These are phyloP conservation scores for Amanita pseudoporphyria DNA, from an alignment of 768 basidiomycete species.

Conservation along the genomic window DNA sequence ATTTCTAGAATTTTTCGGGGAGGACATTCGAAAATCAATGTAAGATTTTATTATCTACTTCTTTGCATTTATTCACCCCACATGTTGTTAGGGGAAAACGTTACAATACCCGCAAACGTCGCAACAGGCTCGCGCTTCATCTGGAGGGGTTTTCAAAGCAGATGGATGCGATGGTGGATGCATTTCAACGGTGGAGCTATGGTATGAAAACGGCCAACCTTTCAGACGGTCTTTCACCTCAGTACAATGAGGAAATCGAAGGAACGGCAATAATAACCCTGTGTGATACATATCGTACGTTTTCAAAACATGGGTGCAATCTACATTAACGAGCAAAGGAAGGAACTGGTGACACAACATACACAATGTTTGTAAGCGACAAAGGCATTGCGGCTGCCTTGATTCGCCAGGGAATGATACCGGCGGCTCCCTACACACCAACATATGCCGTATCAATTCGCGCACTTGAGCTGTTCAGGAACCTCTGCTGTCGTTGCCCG, in stretches of 20 bases:
- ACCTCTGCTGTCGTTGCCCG: slow-evolving; percentile 14
- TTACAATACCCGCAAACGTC: too few species aligned
- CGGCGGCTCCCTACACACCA: slow-evolving; percentile 15
- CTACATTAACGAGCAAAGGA: background rate
- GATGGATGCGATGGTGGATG: slow-evolving; percentile 7
- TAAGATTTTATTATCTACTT: too few species aligned
- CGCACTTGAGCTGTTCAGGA: slow-evolving; percentile 16
- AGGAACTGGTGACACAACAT: background rate
- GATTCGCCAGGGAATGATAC: slow-evolving; percentile 17
- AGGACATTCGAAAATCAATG: too few species aligned
- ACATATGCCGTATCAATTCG: slow-evolving; percentile 13
- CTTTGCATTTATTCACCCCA: too few species aligned
- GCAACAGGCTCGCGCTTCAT: too few species aligned
- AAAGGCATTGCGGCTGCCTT: slow-evolving; percentile 12
- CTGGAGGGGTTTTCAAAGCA: slow-evolving; percentile 3
- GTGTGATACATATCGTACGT: slow-evolving; percentile 7
- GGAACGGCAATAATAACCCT: background rate
- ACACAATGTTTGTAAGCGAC: background rate
- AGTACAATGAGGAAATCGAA: background rate
- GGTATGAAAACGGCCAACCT: too few species aligned
- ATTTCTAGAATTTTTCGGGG: too few species aligned
- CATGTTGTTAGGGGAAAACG: too few species aligned
- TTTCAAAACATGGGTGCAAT: background rate
- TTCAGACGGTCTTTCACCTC: background rate
- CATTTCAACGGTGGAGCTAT: slow-evolving; percentile 10